A percentile compares a stretch with the other conserved stretches of the same genome.
Conservation (phyloP, 2,329 filamentous ascomycete genomes). For the Alternaria arbusti region DNA sequence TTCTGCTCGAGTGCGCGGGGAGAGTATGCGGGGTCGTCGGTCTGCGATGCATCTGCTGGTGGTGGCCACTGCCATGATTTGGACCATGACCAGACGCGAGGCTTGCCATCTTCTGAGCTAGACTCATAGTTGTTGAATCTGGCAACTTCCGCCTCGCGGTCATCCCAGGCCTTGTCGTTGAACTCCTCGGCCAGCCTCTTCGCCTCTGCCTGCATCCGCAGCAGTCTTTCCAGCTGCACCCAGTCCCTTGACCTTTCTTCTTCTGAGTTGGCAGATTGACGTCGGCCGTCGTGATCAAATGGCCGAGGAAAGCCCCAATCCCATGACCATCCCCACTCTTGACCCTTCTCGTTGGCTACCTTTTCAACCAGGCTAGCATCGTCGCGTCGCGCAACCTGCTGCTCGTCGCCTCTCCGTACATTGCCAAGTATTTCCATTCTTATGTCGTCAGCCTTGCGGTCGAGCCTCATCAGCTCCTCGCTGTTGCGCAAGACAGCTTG, state of each 20-base stretch:
- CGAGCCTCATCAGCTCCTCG: conserved; percentile 40
- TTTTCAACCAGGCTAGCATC: conserved; percentile 33
- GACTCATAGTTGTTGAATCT: background rate
- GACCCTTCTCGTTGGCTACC: conserved; percentile 39
- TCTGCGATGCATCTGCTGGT: conserved; percentile 11
- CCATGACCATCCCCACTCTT: conserved; percentile 46
- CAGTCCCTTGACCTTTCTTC: background rate
- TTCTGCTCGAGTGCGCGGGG: conserved; percentile 61
- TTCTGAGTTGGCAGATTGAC: background rate
- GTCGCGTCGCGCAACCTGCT: background rate
- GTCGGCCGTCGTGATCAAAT: conserved; percentile 25
- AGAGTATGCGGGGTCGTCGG: conserved; percentile 53
- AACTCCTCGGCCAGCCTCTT: conserved; percentile 11
- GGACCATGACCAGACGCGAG: conserved; percentile 15
- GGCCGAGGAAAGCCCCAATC: conserved; percentile 41
- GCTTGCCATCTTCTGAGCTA: background rate
- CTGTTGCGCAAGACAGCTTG: conserved; percentile 38
- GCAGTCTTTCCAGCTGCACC: conserved; percentile 3
- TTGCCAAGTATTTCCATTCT: conserved; percentile 31
- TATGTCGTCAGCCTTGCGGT: conserved; percentile 33
- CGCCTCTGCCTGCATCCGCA: conserved; percentile 11
- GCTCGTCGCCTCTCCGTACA: background rate
- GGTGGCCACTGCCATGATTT: conserved; percentile 31
- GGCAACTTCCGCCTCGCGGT: background rate
- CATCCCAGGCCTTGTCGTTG: conserved; percentile 10